These are phyloP conservation scores for Amphicarpaea edgeworthii DNA, from an alignment of 306 rosid genomes.

Conservation along the genomic window DNA sequence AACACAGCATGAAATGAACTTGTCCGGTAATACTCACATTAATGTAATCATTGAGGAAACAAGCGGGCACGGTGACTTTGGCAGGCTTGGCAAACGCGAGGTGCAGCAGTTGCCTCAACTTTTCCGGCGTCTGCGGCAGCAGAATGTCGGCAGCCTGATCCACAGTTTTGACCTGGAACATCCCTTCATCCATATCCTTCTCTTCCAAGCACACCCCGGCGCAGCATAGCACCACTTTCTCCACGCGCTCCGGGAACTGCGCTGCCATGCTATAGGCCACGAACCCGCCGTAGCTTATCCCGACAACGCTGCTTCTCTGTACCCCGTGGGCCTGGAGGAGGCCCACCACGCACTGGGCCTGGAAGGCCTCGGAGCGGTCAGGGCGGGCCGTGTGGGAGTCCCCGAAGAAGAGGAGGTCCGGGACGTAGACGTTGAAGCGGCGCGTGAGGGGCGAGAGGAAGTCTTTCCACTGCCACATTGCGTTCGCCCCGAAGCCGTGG, in stretches of 20 bases:
- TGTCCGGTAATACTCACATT: conserved; percentile 52
- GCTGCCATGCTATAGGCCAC: conserved; percentile 85
- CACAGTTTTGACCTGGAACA: conserved; percentile 66
- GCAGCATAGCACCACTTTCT: conserved; percentile 75
- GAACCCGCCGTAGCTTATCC: conserved; percentile 92
- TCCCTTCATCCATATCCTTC: conserved; percentile 80
- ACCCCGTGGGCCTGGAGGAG: conserved; percentile 71
- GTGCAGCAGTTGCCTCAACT: conserved; percentile 61
- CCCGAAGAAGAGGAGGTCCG: conserved; percentile 89
- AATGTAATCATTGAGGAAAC: conserved; percentile 71
- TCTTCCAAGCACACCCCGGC: conserved; percentile 84
- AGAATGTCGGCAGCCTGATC: conserved; percentile 71
- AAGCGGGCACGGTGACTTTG: conserved; percentile 59
- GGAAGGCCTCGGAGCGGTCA: conserved; percentile 74
- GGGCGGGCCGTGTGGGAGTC: conserved; percentile 70
- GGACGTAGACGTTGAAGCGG: conserved; percentile 87
- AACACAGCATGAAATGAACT: no score
- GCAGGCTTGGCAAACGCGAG: conserved; percentile 68
- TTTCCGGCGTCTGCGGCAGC: conserved; percentile 71
- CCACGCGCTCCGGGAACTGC: conserved; percentile 73
- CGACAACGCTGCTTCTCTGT: conserved; percentile 52
- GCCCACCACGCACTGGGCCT: conserved; percentile 71
- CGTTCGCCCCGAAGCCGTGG: conserved; percentile 94
- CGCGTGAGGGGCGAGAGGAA: conserved; percentile 62
- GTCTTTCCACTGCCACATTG: conserved; percentile 94